Evolutionary conservation across 1,284 basidiomycete genomes (phyloP), one percentile per base, ranked within the genome.

Genomic region (Leccinum solheimii): DNA sequence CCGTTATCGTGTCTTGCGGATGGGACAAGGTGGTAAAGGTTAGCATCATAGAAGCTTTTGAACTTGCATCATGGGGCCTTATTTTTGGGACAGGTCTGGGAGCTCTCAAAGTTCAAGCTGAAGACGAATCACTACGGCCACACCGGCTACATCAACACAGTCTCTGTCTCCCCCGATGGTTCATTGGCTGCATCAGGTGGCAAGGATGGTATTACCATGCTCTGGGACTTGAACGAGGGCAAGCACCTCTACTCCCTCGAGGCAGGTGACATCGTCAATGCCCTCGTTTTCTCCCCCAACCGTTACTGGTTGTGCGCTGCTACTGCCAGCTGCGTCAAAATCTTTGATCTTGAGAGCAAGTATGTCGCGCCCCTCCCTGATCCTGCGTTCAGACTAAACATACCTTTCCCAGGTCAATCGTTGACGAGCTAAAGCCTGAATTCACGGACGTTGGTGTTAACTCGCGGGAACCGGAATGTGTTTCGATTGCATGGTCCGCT

Each of bases 11-110:
- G 66, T 99, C 97, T 62, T 94, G 92, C 76, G 97, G 97, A 72
- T 99, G 97, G 97, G 97, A 99, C 86, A 99, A 98, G 86, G 94
- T 98, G 68, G 97, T 99, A 77, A 99, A 99, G 91, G 97, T 98
- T 97, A 75, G 83, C 90, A 77, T 64, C 63, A 56, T 32, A 23
- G 3, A 23, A 83, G 86, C 87, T 85, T 83, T 86, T 88, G 84
- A 88, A 80, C 55, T 57, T 34, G 4, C 7, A 49, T 49, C 30
- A 1, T 19, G 30, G 48, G 56, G 53, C 65, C 74, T 64, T 70
- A 71, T 43, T 51, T 5, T 36, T 8, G 19, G 27, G 1, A 40
- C 53, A 99, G 97, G 97, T 99, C 69, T 99, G 97, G 97, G 97
- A 99, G 80, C 91, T 99, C 65, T 94, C 92, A 79, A 98, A 98